Conservation (phyloP, 2,329 filamentous ascomycete species). For the Cryphonectria carpinicola region DNA sequence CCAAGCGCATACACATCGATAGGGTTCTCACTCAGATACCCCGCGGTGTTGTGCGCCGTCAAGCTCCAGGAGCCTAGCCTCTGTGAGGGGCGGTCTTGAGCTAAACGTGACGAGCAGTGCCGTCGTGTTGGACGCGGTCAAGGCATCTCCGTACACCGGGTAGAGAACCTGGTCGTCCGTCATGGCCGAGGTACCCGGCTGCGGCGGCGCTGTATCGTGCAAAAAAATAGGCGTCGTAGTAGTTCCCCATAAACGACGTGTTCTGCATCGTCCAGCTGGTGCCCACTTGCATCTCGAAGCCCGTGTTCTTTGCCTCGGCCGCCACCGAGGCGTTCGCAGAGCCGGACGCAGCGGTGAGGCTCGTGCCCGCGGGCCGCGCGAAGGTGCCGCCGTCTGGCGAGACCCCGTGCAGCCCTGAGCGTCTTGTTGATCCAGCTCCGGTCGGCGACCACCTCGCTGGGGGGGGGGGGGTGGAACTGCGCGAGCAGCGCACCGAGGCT, state of each 20-base stretch:
- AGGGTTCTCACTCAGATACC: conserved; percentile 34
- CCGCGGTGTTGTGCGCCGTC: conserved; percentile 33
- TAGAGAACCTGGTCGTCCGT: conserved; percentile 27
- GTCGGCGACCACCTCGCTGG: conserved; percentile 6
- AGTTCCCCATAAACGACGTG: conserved; percentile 13
- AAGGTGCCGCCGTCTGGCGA: neutral
- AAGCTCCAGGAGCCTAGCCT: conserved; percentile 36
- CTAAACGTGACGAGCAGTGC: conserved; percentile 7
- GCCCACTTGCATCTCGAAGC: conserved; percentile 12
- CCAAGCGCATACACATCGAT: conserved; percentile 34
- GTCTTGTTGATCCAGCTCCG: conserved; percentile 12
- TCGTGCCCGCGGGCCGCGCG: conserved; percentile 20
- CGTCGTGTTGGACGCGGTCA: conserved; percentile 22
- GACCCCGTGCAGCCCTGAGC: conserved; percentile 1
- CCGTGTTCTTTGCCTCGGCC: neutral
- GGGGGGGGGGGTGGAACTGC: conserved; percentile 3
- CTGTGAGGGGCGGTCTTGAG: neutral
- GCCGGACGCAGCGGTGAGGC: conserved; percentile 22
- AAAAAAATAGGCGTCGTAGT: conserved; percentile 14
- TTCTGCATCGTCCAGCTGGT: conserved; percentile 24
- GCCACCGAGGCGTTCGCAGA: conserved; percentile 20
- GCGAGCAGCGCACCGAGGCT: conserved; percentile 22
- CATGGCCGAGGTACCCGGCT: conserved; percentile 24
- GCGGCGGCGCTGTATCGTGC: conserved; percentile 17
- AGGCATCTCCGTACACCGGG: conserved; percentile 11